phyloP scores from a whole-genome alignment of 2,329 filamentous ascomycete species.

The Diaporthe humulicola region DNA sequence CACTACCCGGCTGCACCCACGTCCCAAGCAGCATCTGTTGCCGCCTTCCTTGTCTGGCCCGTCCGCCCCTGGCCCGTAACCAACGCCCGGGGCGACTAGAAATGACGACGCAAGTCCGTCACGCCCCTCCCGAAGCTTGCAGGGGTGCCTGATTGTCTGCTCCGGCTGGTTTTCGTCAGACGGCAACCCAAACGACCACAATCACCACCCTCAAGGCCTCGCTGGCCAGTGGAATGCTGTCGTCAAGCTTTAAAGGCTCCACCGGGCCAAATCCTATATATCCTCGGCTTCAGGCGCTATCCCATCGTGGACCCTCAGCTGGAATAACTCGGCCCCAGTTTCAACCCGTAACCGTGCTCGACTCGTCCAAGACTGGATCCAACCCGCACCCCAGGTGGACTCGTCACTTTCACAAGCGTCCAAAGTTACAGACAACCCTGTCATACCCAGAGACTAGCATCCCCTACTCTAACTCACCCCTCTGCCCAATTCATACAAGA shows the following conservation, averaged over 20 bases:
- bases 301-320: slow-evolving; percentile 42
- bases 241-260: slow-evolving; percentile 47
- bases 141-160: slow-evolving; percentile 34
- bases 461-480: slow-evolving; percentile 41
- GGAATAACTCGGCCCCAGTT: slow-evolving; percentile 43
- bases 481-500: slow-evolving; percentile 46
- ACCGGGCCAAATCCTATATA: slow-evolving; percentile 50
- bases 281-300: slow-evolving; percentile 51
- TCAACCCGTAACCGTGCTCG: slow-evolving; percentile 22
- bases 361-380: slow-evolving; percentile 32
- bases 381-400: slow-evolving; percentile 43
- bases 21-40: slow-evolving; percentile 2
- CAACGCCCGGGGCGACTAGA: slow-evolving; percentile 13
- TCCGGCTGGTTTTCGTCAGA: slow-evolving; percentile 40
- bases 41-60: slow-evolving; percentile 16
- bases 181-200: slow-evolving; percentile 23
- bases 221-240: slow-evolving; percentile 45
- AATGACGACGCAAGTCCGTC: slow-evolving; percentile 36
- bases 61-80: background rate
- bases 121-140: slow-evolving; percentile 36
- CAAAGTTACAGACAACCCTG: slow-evolving; percentile 48
- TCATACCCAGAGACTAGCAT: slow-evolving; percentile 44
- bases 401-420: slow-evolving; percentile 48
- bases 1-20: background rate
- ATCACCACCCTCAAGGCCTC: slow-evolving; percentile 12